Evolutionary conservation across 805 yeast species (phyloP).

Genomic region (Zygoascus biomembranicola): DNA sequence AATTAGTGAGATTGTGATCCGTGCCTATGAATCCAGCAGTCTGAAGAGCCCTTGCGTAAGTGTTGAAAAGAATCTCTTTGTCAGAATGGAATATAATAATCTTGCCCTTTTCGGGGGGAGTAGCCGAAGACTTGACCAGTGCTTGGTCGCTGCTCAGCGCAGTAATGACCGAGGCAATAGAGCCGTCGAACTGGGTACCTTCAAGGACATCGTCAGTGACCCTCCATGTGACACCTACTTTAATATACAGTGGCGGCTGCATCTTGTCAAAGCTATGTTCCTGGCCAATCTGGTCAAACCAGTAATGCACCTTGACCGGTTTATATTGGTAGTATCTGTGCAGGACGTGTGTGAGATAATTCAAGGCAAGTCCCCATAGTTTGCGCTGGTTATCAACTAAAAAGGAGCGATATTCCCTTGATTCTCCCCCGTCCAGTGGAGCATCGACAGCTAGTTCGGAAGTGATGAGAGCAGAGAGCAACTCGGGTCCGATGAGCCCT

Average conservation of each 20-base stretch:
- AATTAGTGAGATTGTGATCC: conserved; percentile 36
- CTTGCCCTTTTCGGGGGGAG: conserved; percentile 4
- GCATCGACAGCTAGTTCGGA: conserved; percentile 56
- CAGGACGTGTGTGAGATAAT: conserved; percentile 60
- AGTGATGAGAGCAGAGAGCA: conserved; percentile 58
- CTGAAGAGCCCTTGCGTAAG: conserved; percentile 44
- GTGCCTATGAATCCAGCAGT: conserved; percentile 41
- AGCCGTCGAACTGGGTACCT: conserved; percentile 18
- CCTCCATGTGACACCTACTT: neutral
- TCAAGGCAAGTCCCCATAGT: conserved; percentile 53
- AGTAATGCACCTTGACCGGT: conserved; percentile 44
- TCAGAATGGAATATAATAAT: conserved; percentile 32
- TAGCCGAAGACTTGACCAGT: neutral
- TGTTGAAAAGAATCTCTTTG: conserved; percentile 50
- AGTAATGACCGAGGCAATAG: neutral
- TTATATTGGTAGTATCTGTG: conserved; percentile 81
- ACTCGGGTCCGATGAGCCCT: conserved; percentile 59
- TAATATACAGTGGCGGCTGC: conserved; percentile 12
- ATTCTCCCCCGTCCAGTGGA: conserved; percentile 56
- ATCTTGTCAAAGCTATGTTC: conserved; percentile 30
- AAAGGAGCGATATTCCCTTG: conserved; percentile 50
- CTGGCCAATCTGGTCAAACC: conserved; percentile 39
- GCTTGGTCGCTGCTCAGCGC: neutral
- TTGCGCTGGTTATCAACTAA: conserved; percentile 28
- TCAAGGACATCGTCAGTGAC: conserved; percentile 1